Evolutionary conservation across 164 flowering plant genomes (phyloP).

Genomic region (Umbilicus rupestris): DNA sequence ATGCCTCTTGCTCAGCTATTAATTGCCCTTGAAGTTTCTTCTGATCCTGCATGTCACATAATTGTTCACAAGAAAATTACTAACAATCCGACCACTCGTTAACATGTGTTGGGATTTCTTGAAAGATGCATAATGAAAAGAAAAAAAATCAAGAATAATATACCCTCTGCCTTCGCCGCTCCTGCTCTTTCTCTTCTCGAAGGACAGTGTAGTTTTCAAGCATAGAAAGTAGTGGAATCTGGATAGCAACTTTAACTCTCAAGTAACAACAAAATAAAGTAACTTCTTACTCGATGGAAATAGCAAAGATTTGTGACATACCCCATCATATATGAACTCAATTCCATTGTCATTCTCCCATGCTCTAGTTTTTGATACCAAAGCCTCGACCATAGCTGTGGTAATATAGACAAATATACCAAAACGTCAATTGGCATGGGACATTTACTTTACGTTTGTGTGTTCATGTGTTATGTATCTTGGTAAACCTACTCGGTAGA

Average conservation of each 20-base stretch:
- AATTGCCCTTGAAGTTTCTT: slow-evolving; percentile 71
- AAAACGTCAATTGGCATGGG: not conserved
- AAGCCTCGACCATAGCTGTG: slow-evolving; percentile 55
- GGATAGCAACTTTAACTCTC: not conserved
- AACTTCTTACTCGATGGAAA: not conserved
- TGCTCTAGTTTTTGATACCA: slow-evolving; percentile 42
- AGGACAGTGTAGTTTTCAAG: slow-evolving; percentile 26
- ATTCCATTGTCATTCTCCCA: slow-evolving; percentile 59
- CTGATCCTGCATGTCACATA: slow-evolving; percentile 54
- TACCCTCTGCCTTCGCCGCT: slow-evolving; percentile 31
- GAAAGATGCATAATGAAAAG: not conserved
- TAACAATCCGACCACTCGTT: not conserved
- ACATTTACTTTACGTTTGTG: too few relatives aligned
- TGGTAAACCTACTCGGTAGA: not conserved
- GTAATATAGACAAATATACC: slow-evolving; percentile 2
- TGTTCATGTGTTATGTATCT: not conserved
- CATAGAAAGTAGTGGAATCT: slow-evolving; percentile 30
- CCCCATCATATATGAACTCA: slow-evolving; percentile 61
- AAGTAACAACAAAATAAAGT: not conserved
- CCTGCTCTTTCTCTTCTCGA: slow-evolving; percentile 34
- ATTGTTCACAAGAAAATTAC: not conserved
- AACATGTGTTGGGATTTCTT: not conserved
- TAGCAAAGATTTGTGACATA: slow-evolving; percentile 21
- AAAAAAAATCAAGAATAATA: not conserved
- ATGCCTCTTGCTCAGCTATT: slow-evolving; percentile 55